Conservation (phyloP, 2,329 filamentous ascomycete genomes). For the Verticillium isaacii region DNA sequence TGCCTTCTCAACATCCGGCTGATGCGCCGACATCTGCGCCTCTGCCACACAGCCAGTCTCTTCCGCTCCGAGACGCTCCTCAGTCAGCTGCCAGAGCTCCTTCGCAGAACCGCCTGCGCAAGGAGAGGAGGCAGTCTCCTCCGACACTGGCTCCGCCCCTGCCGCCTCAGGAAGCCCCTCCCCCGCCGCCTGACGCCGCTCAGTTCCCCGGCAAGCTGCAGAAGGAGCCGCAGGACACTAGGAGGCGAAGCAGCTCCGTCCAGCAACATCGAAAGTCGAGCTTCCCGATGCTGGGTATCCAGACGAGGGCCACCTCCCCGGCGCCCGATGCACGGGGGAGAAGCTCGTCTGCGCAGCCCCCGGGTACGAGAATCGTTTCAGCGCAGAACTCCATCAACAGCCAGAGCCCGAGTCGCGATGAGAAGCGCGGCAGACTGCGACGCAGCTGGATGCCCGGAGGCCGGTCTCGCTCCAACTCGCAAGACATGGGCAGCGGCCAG, state of each 20-base stretch:
- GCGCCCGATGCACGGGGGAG: slow-evolving; percentile 34
- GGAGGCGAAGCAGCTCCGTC: slow-evolving; percentile 28
- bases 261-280: slow-evolving; percentile 15
- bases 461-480: slow-evolving; percentile 47
- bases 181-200: not conserved
- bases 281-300: slow-evolving; percentile 17
- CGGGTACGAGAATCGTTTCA: slow-evolving; percentile 19
- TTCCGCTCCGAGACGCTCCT: not conserved
- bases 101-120: not conserved
- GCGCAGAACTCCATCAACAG: slow-evolving; percentile 30
- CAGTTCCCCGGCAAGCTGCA: slow-evolving; percentile 21
- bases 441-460: slow-evolving; percentile 50
- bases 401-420: slow-evolving; percentile 35
- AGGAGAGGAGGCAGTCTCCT: not conserved
- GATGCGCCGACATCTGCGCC: not conserved
- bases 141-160: not conserved
- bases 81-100: not conserved
- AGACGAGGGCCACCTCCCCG: slow-evolving; percentile 23
- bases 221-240: slow-evolving; percentile 21
- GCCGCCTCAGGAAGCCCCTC: not conserved
- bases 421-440: slow-evolving; percentile 37
- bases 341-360: slow-evolving; percentile 44
- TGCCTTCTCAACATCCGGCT: not conserved
- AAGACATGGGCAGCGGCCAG: slow-evolving; percentile 19
- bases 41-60: not conserved